A percentile compares a stretch with the other conserved stretches of the same genome.
phyloP scores from a whole-genome alignment of 2,329 filamentous ascomycete genomes.

The Emergomyces pasteurianus region DNA sequence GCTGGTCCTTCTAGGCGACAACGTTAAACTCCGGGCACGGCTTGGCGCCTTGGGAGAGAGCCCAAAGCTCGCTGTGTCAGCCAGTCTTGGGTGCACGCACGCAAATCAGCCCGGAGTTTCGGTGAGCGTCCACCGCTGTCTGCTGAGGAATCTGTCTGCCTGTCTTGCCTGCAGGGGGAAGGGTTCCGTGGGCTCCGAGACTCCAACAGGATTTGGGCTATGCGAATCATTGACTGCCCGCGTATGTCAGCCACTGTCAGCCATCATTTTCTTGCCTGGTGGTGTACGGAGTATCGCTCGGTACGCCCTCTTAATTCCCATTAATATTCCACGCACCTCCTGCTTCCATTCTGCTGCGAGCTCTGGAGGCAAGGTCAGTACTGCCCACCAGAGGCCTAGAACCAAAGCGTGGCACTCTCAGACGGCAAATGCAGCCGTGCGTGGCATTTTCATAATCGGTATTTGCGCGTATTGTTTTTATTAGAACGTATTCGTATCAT shows the following conservation, averaged over 20 bases:
- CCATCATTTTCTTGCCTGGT: too few species aligned
- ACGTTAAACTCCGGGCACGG: not conserved
- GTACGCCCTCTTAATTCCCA: too few species aligned
- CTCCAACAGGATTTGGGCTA: not conserved
- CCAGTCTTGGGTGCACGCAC: too few species aligned
- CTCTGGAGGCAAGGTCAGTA: too few species aligned
- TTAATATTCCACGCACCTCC: too few species aligned
- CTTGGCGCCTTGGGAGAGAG: not conserved
- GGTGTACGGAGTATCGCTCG: too few species aligned
- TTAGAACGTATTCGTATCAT: not conserved
- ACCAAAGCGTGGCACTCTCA: too few species aligned
- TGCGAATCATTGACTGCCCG: not conserved
- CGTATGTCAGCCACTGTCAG: not conserved
- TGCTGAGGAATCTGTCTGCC: not conserved
- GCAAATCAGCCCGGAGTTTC: not conserved
- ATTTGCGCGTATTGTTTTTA: not conserved
- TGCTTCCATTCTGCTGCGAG: too few species aligned
- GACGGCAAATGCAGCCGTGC: too few species aligned
- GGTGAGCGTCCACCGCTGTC: not conserved
- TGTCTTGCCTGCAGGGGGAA: not conserved
- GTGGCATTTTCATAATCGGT: too few species aligned
- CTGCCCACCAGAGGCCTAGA: too few species aligned
- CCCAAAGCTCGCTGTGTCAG: not conserved
- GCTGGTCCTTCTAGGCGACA: not conserved
- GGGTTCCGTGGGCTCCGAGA: not conserved